Evolutionary conservation across 169 alveolate genomes (phyloP).

Genomic region (Cryptosporidium tyzzeri): DNA sequence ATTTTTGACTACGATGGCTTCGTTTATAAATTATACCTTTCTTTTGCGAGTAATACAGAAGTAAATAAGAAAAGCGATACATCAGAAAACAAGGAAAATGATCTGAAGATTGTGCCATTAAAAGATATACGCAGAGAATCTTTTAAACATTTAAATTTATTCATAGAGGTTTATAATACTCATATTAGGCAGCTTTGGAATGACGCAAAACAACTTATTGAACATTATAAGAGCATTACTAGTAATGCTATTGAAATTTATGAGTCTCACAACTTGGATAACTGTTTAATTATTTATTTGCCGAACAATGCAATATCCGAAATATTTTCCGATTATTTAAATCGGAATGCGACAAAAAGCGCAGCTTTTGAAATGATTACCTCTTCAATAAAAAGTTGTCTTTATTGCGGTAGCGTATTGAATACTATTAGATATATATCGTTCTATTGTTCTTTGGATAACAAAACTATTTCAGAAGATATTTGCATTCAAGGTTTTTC

Average conservation of each 20-base stretch:
- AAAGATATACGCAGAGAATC: neutral
- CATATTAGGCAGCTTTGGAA: constrained; percentile 55
- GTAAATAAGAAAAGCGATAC: neutral
- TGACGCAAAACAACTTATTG: constrained; percentile 62
- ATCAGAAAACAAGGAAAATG: neutral
- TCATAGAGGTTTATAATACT: constrained; percentile 32
- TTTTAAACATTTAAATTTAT: neutral
- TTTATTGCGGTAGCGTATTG: constrained; percentile 37
- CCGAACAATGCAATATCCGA: constrained; percentile 9
- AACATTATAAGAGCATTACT: constrained; percentile 28
- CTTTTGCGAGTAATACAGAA: neutral
- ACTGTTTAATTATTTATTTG: constrained; percentile 11
- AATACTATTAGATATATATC: constrained; percentile 59
- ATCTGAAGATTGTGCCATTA: neutral
- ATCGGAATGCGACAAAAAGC: neutral
- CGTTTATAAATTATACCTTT: constrained; percentile 35
- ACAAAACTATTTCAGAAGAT: neutral
- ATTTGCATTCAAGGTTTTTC: neutral
- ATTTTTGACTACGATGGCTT: constrained; percentile 38
- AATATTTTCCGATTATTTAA: neutral
- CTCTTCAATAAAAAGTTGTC: constrained; percentile 28
- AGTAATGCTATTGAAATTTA: constrained; percentile 16
- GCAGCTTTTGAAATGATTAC: constrained; percentile 67
- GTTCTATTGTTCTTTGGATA: neutral
- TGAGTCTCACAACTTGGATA: neutral